Conservation (phyloP, 2,329 filamentous ascomycete species). For the Calonectria naviculata region DNA sequence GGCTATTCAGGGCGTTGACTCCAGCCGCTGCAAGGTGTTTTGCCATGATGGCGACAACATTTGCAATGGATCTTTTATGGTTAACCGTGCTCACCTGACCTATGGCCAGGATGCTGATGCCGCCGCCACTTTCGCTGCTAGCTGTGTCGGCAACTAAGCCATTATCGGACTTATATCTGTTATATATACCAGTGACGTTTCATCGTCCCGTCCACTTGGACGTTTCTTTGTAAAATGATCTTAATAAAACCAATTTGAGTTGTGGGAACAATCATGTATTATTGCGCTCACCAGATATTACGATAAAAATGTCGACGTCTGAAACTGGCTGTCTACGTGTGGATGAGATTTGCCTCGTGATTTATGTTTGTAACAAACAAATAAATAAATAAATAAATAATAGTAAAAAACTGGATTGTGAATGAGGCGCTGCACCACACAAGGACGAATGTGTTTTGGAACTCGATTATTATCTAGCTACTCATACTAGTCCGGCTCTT, state of each 20-base stretch:
- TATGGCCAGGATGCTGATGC: constrained; percentile 43
- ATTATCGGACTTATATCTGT: not conserved
- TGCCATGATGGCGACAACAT: constrained; percentile 48
- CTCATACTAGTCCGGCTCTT: too few relatives aligned
- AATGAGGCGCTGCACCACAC: too few relatives aligned
- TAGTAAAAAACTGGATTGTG: too few relatives aligned
- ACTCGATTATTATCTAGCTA: too few relatives aligned
- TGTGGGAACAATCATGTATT: not conserved
- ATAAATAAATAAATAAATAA: too few relatives aligned
- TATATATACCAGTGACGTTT: not conserved
- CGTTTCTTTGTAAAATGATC: not conserved
- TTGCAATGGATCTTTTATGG: constrained; percentile 41
- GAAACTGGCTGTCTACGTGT: too few relatives aligned
- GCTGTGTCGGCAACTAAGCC: constrained; percentile 29
- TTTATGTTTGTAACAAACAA: too few relatives aligned
- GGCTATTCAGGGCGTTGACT: constrained; percentile 33
- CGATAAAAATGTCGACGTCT: too few relatives aligned
- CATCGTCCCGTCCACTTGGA: not conserved
- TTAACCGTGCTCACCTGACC: constrained; percentile 40
- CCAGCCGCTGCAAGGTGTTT: constrained; percentile 40
- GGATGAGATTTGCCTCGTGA: too few relatives aligned
- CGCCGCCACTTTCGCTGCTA: constrained; percentile 42
- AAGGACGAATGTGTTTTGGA: too few relatives aligned
- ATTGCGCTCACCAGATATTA: not conserved
- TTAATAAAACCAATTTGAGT: not conserved